Base-by-base conservation (phyloP, 805 yeast genomes). In the Pichia kluyveri region DNA sequence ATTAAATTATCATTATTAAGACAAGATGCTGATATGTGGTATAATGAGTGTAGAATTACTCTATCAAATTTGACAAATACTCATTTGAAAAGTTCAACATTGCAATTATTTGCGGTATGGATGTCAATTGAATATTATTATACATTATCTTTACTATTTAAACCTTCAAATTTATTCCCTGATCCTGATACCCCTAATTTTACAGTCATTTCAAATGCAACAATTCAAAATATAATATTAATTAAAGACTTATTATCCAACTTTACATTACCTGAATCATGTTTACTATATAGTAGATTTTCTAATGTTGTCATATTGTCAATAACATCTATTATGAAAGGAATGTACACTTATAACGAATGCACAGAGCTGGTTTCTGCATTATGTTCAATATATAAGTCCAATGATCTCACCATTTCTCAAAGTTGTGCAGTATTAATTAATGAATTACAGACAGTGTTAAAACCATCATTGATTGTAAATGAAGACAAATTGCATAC, bases 111-210 rank as follows among this genome's bases (percentile, higher is more conserved):
- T 8, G 60, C 65, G 1, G 58, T 65, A 1, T 70, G 73, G 73
- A 60, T 63, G 40, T 54, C 62, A 3, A 62, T 68, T 55, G 62
- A 76, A 44, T 75, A 76, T 51, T 71, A 76, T 41, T 75, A 75
- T 46, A 56, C 73, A 31, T 67, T 75, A 42, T 70, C 72, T 43
- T 54, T 72, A 49, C 55, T 77, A 7, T 77, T 75, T 52, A 66
- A 77, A 45, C 80, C 80, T 6, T 74, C 78, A 5, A 69, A 70
- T 39, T 58, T 76, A 41, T 66, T 69, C 10, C 79, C 80, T 5
- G 61, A 62, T 10, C 77, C 79, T 3, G 60, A 72, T 0, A 53
- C 62, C 14, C 69, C 66, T 23, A 64, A 68, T 7, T 48, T 76
- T 36, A 65, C 43, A n/a, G 48, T 48, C 8, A 48, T 48, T 37